Conservation (phyloP, 805 yeast species). For the Saccharomycopsis babjevae region DNA sequence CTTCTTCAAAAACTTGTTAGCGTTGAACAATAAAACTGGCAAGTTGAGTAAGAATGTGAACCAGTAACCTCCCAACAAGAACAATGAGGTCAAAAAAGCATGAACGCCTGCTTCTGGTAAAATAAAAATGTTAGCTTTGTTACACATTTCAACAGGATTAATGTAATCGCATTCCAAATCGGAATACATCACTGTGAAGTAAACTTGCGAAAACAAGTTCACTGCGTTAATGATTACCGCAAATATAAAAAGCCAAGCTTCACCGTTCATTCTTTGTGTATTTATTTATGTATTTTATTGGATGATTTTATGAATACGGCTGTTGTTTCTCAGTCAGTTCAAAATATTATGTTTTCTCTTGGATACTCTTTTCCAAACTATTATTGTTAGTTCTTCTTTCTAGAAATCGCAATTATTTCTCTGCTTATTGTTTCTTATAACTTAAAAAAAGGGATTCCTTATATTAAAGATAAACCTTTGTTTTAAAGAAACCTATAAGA, state of each 20-base stretch:
- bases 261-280: constrained; percentile 33
- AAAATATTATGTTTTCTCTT: neutral
- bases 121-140: constrained; percentile 79
- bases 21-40: constrained; percentile 79
- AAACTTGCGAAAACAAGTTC: constrained; percentile 84
- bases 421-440: no score
- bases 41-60: constrained; percentile 71
- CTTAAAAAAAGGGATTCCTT: no score
- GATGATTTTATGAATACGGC: neutral
- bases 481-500: no score
- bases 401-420: no score
- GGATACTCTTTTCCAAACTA: no score
- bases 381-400: no score
- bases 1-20: constrained; percentile 66
- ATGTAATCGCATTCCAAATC: constrained; percentile 94
- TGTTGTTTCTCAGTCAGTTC: no score
- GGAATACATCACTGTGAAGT: constrained; percentile 89
- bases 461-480: no score
- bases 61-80: constrained; percentile 88
- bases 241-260: constrained; percentile 51
- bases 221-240: constrained; percentile 81
- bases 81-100: constrained; percentile 54
- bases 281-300: neutral
- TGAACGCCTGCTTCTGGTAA: constrained; percentile 86
- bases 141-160: constrained; percentile 94